Conservation (phyloP, 768 basidiomycete genomes). For the Sporobolomyces pararoseus region DNA sequence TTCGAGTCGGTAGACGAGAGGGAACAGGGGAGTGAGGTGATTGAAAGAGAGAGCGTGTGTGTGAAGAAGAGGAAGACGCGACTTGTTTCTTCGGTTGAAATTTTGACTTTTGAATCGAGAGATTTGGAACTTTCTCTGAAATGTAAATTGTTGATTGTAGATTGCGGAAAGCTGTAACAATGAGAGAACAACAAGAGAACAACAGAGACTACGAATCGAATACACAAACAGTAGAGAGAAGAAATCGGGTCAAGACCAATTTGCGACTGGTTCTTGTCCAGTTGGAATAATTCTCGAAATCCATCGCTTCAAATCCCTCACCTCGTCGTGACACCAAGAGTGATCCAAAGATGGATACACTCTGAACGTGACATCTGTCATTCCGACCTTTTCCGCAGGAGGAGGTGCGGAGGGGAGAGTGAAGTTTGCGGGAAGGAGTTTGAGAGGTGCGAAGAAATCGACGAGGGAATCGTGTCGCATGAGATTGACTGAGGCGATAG, state of each 20-base stretch:
- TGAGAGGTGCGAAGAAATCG: slow-evolving; percentile 12
- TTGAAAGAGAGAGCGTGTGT: not conserved
- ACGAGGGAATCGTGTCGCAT: slow-evolving; percentile 8
- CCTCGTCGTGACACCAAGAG: slow-evolving; percentile 14
- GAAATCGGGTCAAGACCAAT: no score
- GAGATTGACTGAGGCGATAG: slow-evolving; percentile 9
- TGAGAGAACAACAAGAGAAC: no score
- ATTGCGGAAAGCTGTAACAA: no score
- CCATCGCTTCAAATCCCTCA: not conserved
- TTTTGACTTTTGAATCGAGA: no score
- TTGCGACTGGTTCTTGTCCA: no score
- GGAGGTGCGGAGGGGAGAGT: not conserved
- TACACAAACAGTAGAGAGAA: no score
- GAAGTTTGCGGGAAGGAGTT: not conserved
- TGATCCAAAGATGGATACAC: not conserved
- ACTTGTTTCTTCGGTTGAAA: no score
- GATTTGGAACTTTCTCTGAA: no score
- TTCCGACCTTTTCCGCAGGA: not conserved
- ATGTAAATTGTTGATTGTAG: no score
- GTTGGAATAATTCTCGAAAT: not conserved
- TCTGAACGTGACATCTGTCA: not conserved
- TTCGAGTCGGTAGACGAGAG: no score
- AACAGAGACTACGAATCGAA: no score
- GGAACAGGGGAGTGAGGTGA: not conserved
- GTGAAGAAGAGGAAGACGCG: no score